Evolutionary conservation across 2,329 filamentous ascomycete species (phyloP).

Genomic region (Neodidymelliopsis sp.): DNA sequence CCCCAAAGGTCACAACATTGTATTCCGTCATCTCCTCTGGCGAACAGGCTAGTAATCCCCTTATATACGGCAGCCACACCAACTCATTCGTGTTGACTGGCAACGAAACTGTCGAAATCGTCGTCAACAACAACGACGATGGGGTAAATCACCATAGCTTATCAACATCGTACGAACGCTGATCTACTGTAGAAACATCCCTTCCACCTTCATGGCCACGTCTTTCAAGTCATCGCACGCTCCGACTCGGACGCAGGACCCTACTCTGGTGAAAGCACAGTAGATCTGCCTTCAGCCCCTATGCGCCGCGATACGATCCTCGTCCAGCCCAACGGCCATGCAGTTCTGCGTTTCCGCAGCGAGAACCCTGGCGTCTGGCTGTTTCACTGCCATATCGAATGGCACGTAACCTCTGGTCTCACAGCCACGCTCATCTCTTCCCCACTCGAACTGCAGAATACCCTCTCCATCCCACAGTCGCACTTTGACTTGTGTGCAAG

Average conservation of each 20-base stretch:
- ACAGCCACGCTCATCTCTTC: constrained; percentile 12
- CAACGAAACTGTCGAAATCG: constrained; percentile 70
- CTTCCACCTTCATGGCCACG: constrained; percentile 71
- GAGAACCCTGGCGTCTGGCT: constrained; percentile 56
- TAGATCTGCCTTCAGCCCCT: constrained; percentile 41
- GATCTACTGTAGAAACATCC: no score
- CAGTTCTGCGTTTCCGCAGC: constrained; percentile 63
- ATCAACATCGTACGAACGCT: no score
- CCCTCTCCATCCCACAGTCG: neutral
- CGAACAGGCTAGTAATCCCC: constrained; percentile 51
- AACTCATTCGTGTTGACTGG: constrained; percentile 69
- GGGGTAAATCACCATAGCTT: constrained; percentile 44
- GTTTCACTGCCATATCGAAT: constrained; percentile 49
- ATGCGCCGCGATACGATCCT: constrained; percentile 63
- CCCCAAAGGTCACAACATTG: constrained; percentile 77
- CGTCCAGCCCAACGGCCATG: constrained; percentile 61
- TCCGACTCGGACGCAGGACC: constrained; percentile 40
- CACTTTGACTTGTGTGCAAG: neutral
- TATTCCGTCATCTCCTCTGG: constrained; percentile 74
- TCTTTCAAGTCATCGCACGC: constrained; percentile 47
- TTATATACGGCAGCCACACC: constrained; percentile 59
- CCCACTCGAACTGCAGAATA: neutral
- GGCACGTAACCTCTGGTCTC: constrained; percentile 13
- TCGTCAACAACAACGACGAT: constrained; percentile 77
- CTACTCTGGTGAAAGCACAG: constrained; percentile 56